Evolutionary conservation across 108 stramenopile species (phyloP), one percentile per base, ranked within the genome.

Genomic region (Parietichytrium sp.): DNA sequence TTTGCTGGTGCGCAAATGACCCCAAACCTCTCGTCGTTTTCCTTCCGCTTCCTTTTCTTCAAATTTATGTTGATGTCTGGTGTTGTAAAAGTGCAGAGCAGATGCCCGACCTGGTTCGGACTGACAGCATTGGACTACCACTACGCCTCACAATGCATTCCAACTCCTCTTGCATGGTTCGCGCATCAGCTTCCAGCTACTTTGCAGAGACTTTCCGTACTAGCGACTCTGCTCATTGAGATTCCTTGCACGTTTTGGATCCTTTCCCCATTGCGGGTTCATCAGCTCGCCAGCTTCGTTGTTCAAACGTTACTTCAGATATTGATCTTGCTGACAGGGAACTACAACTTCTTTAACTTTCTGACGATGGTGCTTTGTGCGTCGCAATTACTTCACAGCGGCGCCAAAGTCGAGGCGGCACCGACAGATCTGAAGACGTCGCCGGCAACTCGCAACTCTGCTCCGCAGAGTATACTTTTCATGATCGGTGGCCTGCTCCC

Each of bases 61-160:
- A 92, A 91, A 55, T 88, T 92, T 26, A 93, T 92, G 93, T 84
- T 92, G 52, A 91, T 92, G 92, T 81, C 81, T 33, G 93, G 93
- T 3, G 80, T 91, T 38, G 93, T 93, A 3, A 93, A 93, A 78
- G 83, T 92, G 38, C 88, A 90, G 82, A 83, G 91, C 0, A 55
- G 85, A 15, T 93, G 92, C 52, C 91, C 91, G 0, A 93, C 92
- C 20, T 93, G 92, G 92, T 16, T 82, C 10, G 78, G 87, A 54
- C 79, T 93, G n/a, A 92, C 91, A 1, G 93, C 93, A 13, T 77
- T 92, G 7, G 93, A 91, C 81, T 92, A 86, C 83, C 93, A 93
- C 77, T 93, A 91, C 86, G 91, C 91, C 0, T 89, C 91, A 3
- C 91, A 92, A 79, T 89, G 88, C 78, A 84, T 92, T 10, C 91